phyloP scores from a whole-genome alignment of 495 filamentous ascomycete genomes.

The Corynascus novoguineensis region DNA sequence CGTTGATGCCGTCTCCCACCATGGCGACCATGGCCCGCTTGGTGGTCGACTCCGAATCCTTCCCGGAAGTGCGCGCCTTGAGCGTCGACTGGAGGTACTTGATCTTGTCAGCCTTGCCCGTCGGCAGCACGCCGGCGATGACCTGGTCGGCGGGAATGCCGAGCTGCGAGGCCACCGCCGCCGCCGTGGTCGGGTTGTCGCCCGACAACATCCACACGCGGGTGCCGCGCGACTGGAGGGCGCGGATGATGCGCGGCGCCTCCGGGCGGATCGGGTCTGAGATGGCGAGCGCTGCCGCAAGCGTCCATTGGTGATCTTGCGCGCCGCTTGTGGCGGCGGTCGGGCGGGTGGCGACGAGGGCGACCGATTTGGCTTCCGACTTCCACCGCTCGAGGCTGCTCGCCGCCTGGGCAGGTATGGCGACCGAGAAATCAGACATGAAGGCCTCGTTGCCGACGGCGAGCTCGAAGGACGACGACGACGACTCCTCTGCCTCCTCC shows the following conservation, averaged over 20 bases:
- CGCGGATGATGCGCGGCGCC: constrained; percentile 56
- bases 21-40: constrained; percentile 43
- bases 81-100: constrained; percentile 63
- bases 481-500: too few species aligned
- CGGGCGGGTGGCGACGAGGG: constrained; percentile 54
- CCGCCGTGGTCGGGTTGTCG: constrained; percentile 69
- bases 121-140: constrained; percentile 81
- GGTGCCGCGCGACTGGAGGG: constrained; percentile 61
- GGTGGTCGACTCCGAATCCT: constrained; percentile 22
- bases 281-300: constrained; percentile 52
- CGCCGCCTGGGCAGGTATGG: constrained; percentile 29
- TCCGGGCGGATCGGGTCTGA: constrained; percentile 77
- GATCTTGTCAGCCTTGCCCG: constrained; percentile 81
- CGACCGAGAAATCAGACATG: constrained; percentile 46
- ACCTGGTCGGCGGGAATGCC: constrained; percentile 71
- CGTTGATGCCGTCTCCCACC: constrained; percentile 87
- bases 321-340: background rate
- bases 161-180: constrained; percentile 67
- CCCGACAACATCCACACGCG: constrained; percentile 91
- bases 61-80: constrained; percentile 30
- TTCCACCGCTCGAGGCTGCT: constrained; percentile 60
- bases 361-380: constrained; percentile 64
- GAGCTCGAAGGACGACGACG: constrained; percentile 55
- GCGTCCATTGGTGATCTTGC: constrained; percentile 23
- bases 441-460: constrained; percentile 81